Conservation (phyloP, 345 rosid genomes). For the Hibiscus mutabilis region DNA sequence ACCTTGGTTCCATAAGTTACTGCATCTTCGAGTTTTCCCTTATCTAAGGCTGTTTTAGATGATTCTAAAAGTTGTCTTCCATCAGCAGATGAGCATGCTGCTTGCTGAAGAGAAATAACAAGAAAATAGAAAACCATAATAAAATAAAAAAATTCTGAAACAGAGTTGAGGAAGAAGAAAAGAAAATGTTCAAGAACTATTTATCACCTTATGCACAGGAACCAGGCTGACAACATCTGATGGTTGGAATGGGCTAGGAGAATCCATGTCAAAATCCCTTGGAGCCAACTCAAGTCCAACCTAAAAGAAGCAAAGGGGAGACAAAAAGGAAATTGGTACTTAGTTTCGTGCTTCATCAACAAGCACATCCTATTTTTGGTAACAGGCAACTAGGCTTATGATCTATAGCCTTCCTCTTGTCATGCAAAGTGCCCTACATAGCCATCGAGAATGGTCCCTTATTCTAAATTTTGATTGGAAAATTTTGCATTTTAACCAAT, state of each 20-base stretch:
- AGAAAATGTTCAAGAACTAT: conserved; percentile 2
- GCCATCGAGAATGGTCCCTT: neutral
- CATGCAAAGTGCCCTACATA: neutral
- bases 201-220: conserved; percentile 88
- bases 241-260: conserved; percentile 73
- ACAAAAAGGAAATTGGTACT: conserved; percentile 1
- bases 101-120: conserved; percentile 65
- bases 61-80: conserved; percentile 98
- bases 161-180: conserved; percentile 9
- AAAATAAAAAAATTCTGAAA: neutral
- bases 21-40: conserved; percentile 99
- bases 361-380: neutral
- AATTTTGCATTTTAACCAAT: neutral
- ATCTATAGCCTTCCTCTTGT: neutral
- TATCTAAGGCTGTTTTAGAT: conserved; percentile 96
- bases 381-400: neutral
- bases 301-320: conserved; percentile 27
- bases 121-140: neutral
- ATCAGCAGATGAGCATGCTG: conserved; percentile 98
- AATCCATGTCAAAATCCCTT: conserved; percentile 95
- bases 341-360: conserved; percentile 9
- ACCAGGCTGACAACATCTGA: conserved; percentile 83
- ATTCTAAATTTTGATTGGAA: conserved; percentile 2
- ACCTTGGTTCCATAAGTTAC: conserved; percentile 96
- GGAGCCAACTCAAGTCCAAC: conserved; percentile 96